These are phyloP conservation scores for Aureoboletus auriporus DNA, from an alignment of 768 basidiomycete species.

Conservation along the genomic window DNA sequence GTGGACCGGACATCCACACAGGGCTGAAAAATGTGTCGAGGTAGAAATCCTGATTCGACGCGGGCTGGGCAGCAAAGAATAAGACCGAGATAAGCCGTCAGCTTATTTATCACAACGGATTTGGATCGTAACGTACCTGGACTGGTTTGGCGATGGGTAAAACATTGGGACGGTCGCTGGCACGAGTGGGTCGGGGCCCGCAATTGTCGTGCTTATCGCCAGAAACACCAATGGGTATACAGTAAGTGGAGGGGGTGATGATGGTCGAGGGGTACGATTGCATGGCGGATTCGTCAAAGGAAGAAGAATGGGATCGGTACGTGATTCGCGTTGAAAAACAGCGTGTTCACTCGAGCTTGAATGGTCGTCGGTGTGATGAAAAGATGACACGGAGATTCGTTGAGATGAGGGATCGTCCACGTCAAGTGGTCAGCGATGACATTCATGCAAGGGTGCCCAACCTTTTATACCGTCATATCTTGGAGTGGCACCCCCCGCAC, in stretches of 20 bases:
- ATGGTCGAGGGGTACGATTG: neutral
- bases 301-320: too few relatives aligned
- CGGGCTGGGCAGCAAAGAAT: neutral
- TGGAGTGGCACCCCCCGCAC: neutral
- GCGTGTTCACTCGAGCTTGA: too few relatives aligned
- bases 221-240: neutral
- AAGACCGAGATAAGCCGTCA: too few relatives aligned
- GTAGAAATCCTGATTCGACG: slow-evolving; percentile 42
- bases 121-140: neutral
- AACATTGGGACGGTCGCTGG: neutral
- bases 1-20: slow-evolving; percentile 32
- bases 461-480: slow-evolving; percentile 1
- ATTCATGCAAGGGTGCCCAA: neutral
- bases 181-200: neutral
- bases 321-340: neutral
- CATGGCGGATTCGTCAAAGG: neutral
- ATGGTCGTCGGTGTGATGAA: neutral
- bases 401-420: neutral
- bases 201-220: neutral
- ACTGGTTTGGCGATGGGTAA: neutral
- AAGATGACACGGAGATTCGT: neutral
- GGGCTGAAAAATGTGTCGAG: slow-evolving; percentile 42
- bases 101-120: neutral
- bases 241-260: neutral
- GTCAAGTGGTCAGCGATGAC: neutral